Evolutionary conservation across 169 alveolate species (phyloP), one percentile per base, ranked within the genome.

Genomic region (Cryptosporidium sp.): DNA sequence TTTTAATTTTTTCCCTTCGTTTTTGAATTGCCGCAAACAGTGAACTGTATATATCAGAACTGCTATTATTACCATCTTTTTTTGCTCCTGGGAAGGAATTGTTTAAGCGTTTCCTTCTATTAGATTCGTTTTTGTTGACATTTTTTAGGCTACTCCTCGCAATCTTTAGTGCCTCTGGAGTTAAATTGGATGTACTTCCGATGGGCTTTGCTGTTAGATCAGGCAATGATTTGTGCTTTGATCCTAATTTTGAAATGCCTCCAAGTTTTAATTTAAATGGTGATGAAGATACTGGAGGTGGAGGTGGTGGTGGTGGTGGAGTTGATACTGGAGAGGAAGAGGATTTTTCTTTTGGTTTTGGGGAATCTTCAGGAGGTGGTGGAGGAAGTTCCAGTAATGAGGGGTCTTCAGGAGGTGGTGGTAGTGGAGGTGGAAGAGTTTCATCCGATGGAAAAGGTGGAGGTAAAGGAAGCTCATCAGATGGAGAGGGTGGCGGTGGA

Each of bases 391-490:
- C 55, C 4, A 45, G 55, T 69, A 75, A 39, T 61, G 92, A 41
- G 8, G 70, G 23, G 10, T 0, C 45, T 39, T 39, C 45, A 43
- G 39, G 84, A 80, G 31, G 91, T 65, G 92, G 86, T 55, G 92
- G 65, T 7, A 91, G 74, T 29, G 92, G 92, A 37, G 92, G 21
- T 65, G 68, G 69, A 70, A 31, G 33, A 35, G 65, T 8, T 5
- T 26, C 23, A 43, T 41, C 84, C 16, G 93, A 92, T 61, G 93
- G 85, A 3, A 85, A 58, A 6, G 93, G 93, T 1, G 73, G 85
- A 7, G 84, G 69, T 59, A 71, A 52, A 8, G 41, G 52, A 10
- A 71, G 65, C n/a, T 91, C 35, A 26, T 33, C 37, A 31, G 52
- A 23, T 45, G 80, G 71, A 45, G 68, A n/a, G n/a, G 43, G 43